Evolutionary conservation across 345 rosid genomes (phyloP).

Genomic region (Odontarrhena argentea): DNA sequence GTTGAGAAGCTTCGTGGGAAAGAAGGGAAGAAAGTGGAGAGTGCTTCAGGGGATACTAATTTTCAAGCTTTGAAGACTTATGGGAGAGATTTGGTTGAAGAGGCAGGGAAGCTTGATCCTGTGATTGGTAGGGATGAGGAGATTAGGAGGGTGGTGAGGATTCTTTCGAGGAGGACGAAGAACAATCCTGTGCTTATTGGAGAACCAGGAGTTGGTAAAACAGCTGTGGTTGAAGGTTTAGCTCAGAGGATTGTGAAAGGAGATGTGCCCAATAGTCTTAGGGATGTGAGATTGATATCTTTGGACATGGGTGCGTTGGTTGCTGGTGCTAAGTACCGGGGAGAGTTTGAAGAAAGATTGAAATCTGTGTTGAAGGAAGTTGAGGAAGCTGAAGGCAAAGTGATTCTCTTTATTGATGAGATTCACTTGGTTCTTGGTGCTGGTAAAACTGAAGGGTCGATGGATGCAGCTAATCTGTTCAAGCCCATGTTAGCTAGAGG

Average conservation of each 20-base stretch:
- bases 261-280: slow-evolving; percentile 83
- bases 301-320: slow-evolving; percentile 88
- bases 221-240: slow-evolving; percentile 93
- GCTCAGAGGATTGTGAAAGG: slow-evolving; percentile 91
- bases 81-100: slow-evolving; percentile 88
- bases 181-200: slow-evolving; percentile 95
- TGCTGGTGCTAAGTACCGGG: slow-evolving; percentile 86
- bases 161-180: slow-evolving; percentile 86
- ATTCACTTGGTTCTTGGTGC: slow-evolving; percentile 98
- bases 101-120: slow-evolving; percentile 92
- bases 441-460: slow-evolving; percentile 84
- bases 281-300: slow-evolving; percentile 83
- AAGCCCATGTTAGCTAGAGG: slow-evolving; percentile 98
- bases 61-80: slow-evolving; percentile 89
- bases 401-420: slow-evolving; percentile 90
- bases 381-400: slow-evolving; percentile 93
- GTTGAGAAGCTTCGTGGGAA: slow-evolving; percentile 88
- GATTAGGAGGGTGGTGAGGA: slow-evolving; percentile 77
- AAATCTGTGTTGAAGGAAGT: slow-evolving; percentile 91
- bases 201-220: slow-evolving; percentile 94
- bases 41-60: slow-evolving; percentile 75
- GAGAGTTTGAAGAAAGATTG: slow-evolving; percentile 85
- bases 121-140: slow-evolving; percentile 93
- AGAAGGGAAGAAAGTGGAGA: slow-evolving; percentile 85
- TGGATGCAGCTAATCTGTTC: slow-evolving; percentile 96